Conservation (phyloP, 2,329 filamentous ascomycete species). For the Hypoxylon sp. region DNA sequence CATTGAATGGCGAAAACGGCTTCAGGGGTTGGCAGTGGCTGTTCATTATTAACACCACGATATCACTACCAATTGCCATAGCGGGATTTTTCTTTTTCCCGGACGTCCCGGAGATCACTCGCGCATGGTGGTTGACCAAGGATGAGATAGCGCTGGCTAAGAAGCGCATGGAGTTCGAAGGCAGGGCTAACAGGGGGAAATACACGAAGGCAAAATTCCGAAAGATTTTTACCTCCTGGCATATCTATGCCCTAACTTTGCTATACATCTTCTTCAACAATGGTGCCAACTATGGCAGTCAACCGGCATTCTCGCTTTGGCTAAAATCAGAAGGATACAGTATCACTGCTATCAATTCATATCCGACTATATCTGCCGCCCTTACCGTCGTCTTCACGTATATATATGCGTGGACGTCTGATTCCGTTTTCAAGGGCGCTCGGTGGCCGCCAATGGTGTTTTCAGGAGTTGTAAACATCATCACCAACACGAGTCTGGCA, state of each 20-base stretch:
- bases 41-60: conserved; percentile 68
- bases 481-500: conserved; percentile 59
- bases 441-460: conserved; percentile 77
- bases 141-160: conserved; percentile 59
- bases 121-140: conserved; percentile 57
- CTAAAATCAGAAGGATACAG: conserved; percentile 62
- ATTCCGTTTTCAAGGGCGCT: conserved; percentile 70
- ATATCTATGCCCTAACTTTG: conserved; percentile 71
- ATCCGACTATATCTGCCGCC: conserved; percentile 71
- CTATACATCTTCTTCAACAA: conserved; percentile 78
- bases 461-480: conserved; percentile 61
- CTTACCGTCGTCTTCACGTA: conserved; percentile 72
- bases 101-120: conserved; percentile 59
- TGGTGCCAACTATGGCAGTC: conserved; percentile 61
- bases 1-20: conserved; percentile 63
- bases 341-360: conserved; percentile 60
- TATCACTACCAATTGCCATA: conserved; percentile 67
- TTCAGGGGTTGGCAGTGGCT: conserved; percentile 70
- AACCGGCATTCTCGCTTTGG: conserved; percentile 70
- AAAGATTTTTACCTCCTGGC: conserved; percentile 75
- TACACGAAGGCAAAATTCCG: conserved; percentile 66
- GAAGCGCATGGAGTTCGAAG: conserved; percentile 62
- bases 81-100: conserved; percentile 63
- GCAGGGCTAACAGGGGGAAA: conserved; percentile 59
- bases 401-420: conserved; percentile 76